Percentiles rank a stretch among this genome's conserved stretches.
Evolutionary conservation across 129 eudicot genomes (phyloP).

Genomic region (Deinandra increscens): DNA sequence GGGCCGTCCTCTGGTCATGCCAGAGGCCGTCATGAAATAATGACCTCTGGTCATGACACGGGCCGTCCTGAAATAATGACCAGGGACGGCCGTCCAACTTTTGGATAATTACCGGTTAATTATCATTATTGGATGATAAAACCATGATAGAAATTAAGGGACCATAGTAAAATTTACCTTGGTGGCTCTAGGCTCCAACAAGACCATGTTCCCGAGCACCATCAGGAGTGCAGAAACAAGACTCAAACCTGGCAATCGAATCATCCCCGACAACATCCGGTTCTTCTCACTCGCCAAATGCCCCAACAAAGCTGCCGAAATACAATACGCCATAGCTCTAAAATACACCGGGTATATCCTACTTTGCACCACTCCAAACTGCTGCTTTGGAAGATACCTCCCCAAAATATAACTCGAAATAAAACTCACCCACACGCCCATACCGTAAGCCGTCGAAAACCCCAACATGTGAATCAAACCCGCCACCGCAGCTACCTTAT

Average conservation of each 20-base stretch:
- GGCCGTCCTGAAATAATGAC: too few species aligned
- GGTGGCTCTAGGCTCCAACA: conserved; percentile 76
- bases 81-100: too few species aligned
- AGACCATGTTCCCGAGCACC: conserved; percentile 48
- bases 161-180: too few species aligned
- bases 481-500: conserved; percentile 23
- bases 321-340: conserved; percentile 54
- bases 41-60: too few species aligned
- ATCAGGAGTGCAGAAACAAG: conserved; percentile 43
- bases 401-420: conserved; percentile 68
- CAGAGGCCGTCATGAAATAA: too few species aligned
- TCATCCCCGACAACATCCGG: background rate
- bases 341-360: conserved; percentile 78
- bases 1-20: too few species aligned
- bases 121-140: too few species aligned
- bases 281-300: conserved; percentile 40
- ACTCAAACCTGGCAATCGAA: conserved; percentile 47
- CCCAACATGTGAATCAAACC: conserved; percentile 61
- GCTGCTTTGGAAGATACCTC: conserved; percentile 50
- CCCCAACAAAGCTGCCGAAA: conserved; percentile 58
- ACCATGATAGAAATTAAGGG: too few species aligned
- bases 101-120: too few species aligned
- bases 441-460: conserved; percentile 65
- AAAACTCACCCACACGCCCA: conserved; percentile 73
- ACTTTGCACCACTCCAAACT: conserved; percentile 80